Evolutionary conservation across 2,329 filamentous ascomycete genomes (phyloP).

Genomic region (Pseudocercospora pini-densiflorae): DNA sequence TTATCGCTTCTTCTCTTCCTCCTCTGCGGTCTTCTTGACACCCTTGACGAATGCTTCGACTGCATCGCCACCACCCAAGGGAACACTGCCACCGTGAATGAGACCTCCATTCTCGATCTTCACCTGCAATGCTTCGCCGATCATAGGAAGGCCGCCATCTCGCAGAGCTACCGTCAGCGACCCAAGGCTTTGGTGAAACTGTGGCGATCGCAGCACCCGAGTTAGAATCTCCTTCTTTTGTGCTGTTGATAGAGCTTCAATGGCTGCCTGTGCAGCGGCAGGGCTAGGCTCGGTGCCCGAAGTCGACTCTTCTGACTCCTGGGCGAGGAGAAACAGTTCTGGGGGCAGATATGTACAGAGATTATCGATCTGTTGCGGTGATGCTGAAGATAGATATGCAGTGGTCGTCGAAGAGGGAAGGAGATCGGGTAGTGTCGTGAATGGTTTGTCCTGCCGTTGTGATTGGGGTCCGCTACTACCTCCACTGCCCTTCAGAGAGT

Average conservation of each 20-base stretch:
- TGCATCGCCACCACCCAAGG: conserved; percentile 84
- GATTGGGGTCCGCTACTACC: conserved; percentile 43
- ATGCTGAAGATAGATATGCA: conserved; percentile 72
- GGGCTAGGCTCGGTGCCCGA: conserved; percentile 63
- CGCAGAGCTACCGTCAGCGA: conserved; percentile 86
- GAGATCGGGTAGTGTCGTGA: conserved; percentile 84
- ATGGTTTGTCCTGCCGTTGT: conserved; percentile 65
- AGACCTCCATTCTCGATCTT: conserved; percentile 84
- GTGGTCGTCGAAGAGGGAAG: conserved; percentile 78
- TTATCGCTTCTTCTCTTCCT: conserved; percentile 47
- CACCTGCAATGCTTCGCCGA: conserved; percentile 83
- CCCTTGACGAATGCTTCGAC: conserved; percentile 91
- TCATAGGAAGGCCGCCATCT: conserved; percentile 87
- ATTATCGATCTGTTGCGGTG: conserved; percentile 68
- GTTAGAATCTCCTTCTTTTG: conserved; percentile 83
- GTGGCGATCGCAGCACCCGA: conserved; percentile 83
- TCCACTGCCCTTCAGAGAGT: conserved; percentile 72
- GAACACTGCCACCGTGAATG: conserved; percentile 76
- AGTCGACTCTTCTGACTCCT: conserved; percentile 62
- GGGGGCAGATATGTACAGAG: conserved; percentile 81
- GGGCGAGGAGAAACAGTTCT: conserved; percentile 74
- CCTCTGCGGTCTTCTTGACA: conserved; percentile 77
- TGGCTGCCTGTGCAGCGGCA: conserved; percentile 72
- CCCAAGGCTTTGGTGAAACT: conserved; percentile 84
- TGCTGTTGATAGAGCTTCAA: conserved; percentile 70